Evolutionary conservation across 768 basidiomycete species (phyloP), one percentile per base, ranked within the genome.

Genomic region (Agaricus sinodeliciosus): DNA sequence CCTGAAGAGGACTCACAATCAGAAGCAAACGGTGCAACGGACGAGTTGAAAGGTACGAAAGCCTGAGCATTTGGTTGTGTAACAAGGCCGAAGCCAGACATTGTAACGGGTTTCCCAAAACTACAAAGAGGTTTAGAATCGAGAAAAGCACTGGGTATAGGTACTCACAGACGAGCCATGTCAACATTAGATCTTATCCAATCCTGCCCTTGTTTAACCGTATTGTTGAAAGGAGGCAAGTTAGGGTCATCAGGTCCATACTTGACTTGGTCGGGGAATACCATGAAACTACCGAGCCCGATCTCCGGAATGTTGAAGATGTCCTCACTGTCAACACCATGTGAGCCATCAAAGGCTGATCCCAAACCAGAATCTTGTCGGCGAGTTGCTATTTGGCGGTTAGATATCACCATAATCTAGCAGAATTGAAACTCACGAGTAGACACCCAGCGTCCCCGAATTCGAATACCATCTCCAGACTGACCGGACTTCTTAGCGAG

Each of bases 191-290:
- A 59, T 22, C 61, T 59, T 48, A 86, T 84, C 84, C 84, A 86
- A 28, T 73, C 67, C 44, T 71, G 48, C 26, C 84, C 84, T 16
- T 61, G 62, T 55, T 78, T 66, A 35, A 85, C 60, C 0, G 71
- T 75, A 54, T 80, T 77, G 55, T 82, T 75, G 65, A 78, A 81
- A 9, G 74, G 57, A 40, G 77, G 65, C 47, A 80, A 63, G 55
- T 68, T 72, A 13, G 79, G 75, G 61, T 83, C 80, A 25, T 64
- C 59, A 19, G 72, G 53, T 27, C 67, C 76, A 58, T 84, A 85
- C 35, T 65, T 62, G 55, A 79, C 73, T 62, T 87, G 85, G 60
- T 87, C 83, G 16, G 85, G 84, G 74, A 86, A 85, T 22, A 85
- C 57, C 53, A 79, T 81, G 72, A 84, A 84, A 15, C 79, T 71